Evolutionary conservation across 2,329 filamentous ascomycete species (phyloP).

Genomic region (Fusarium piperis): DNA sequence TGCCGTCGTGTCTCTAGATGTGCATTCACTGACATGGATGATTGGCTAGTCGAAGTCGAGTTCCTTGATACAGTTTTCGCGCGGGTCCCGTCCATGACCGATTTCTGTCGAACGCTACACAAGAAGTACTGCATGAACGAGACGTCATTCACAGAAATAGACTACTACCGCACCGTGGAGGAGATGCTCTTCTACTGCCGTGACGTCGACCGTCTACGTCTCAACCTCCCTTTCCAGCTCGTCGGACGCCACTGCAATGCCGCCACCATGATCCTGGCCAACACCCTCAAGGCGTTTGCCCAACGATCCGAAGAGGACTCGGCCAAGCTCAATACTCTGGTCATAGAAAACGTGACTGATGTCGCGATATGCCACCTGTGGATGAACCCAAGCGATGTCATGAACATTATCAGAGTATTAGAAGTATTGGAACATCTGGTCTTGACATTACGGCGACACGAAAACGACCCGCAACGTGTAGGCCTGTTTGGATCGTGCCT

Average conservation of each 20-base stretch:
- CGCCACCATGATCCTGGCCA: conserved; percentile 62
- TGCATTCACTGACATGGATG: conserved; percentile 20
- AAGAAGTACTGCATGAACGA: conserved; percentile 60
- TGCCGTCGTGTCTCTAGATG: neutral
- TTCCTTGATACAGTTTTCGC: conserved; percentile 58
- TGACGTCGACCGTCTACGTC: conserved; percentile 56
- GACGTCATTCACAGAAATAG: conserved; percentile 59
- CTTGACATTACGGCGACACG: conserved; percentile 58
- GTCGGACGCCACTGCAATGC: conserved; percentile 57
- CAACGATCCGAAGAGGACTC: conserved; percentile 57
- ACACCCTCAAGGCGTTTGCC: conserved; percentile 60
- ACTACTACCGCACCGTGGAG: conserved; percentile 55
- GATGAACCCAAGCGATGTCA: conserved; percentile 61
- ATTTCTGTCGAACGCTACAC: conserved; percentile 56
- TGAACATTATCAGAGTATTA: conserved; percentile 58
- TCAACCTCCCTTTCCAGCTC: conserved; percentile 63
- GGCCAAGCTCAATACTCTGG: conserved; percentile 54
- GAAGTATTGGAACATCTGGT: conserved; percentile 55
- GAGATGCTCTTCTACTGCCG: conserved; percentile 57
- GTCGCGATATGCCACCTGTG: conserved; percentile 58
- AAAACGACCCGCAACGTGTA: conserved; percentile 48
- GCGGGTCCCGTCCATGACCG: conserved; percentile 56
- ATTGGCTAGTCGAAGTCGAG: conserved; percentile 57
- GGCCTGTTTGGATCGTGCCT: conserved; percentile 55
- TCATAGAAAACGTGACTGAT: conserved; percentile 62